Evolutionary conservation across 495 filamentous ascomycete genomes (phyloP), one percentile per base, ranked within the genome.

Genomic region (Lindgomyces ingoldianus): DNA sequence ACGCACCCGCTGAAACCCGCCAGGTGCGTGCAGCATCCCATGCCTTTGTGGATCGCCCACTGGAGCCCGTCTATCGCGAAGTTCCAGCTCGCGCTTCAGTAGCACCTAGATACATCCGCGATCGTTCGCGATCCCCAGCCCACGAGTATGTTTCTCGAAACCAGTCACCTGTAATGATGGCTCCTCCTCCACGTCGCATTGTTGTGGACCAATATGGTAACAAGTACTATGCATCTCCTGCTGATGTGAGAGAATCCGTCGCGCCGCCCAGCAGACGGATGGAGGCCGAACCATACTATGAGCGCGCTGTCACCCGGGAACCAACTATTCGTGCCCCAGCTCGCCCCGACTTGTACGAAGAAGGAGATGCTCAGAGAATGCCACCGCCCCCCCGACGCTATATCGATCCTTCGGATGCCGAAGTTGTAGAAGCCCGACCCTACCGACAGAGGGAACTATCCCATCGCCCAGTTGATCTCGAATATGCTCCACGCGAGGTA

Each of bases 11-110:
- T 4, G 68, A 70, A 47, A 10, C 30, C 9, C 68, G 60, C 4
- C 64, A 57, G 51, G 58, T 79, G 46, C 83, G 85, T 45, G 80
- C 87, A 36, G 81, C 81, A 26, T 87, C 89, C 16, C 86, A 89
- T 69, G 77, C 82, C 3, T 76, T 86, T 30, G 72, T 80, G 47
- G 87, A 89, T 54, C 78, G 79, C 26, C 75, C 76, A 24, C 51
- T 67, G 54, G 81, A 87, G 27, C 65, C 74, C 75, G 59, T 85
- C 60, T 87, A 89, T 68, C 80, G 84, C 48, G 87, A 85, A 64
- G 62, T 29, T 14, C 73, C 79, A 4, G 70, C 74, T 26, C 74
- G 80, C 30, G 72, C 78, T 21, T 72, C 78, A 48, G 62, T 74
- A 46, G 63, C 74, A 4, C 70, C 74, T 39, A 76, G 77, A 26